These are phyloP conservation scores for Ophiosphaerella narmari DNA, from an alignment of 2,329 filamentous ascomycete species.

Conservation along the genomic window DNA sequence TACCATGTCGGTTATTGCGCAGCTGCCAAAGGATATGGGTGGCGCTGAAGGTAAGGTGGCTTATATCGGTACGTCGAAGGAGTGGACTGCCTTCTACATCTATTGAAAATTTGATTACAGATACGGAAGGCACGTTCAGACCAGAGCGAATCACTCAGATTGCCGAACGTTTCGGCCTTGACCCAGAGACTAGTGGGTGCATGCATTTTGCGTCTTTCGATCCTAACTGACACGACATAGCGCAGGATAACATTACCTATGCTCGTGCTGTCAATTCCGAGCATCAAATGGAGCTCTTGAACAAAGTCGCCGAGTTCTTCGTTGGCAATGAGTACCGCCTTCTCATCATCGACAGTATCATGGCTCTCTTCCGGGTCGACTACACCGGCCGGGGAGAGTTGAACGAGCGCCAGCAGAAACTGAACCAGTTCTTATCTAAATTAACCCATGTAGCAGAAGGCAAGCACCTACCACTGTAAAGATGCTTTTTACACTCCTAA, in stretches of 20 bases:
- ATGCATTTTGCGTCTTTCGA: background rate
- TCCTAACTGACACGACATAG: constrained; percentile 59
- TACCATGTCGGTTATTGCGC: constrained; percentile 69
- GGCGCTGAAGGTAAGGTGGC: constrained; percentile 71
- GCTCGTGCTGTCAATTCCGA: constrained; percentile 69
- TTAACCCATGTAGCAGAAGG: constrained; percentile 68
- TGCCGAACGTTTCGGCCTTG: constrained; percentile 65
- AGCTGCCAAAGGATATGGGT: constrained; percentile 63
- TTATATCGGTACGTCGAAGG: constrained; percentile 59
- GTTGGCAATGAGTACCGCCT: constrained; percentile 67
- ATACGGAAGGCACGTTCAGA: constrained; percentile 58
- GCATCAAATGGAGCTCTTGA: constrained; percentile 67
- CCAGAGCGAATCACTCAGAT: constrained; percentile 71
- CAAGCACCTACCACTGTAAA: constrained; percentile 21
- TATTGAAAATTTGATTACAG: constrained; percentile 22
- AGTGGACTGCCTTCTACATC: background rate
- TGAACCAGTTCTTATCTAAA: constrained; percentile 68
- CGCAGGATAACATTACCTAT: constrained; percentile 70
- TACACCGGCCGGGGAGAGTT: constrained; percentile 70
- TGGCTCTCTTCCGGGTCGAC: constrained; percentile 71
- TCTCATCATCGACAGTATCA: constrained; percentile 71
- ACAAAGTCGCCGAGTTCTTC: constrained; percentile 65
- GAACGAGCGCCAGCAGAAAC: constrained; percentile 69
- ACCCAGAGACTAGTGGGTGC: constrained; percentile 38
- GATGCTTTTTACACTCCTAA: constrained; percentile 6